Base-by-base conservation (phyloP, 2,329 filamentous ascomycete genomes). In the Sarocladiaceae sp. region DNA sequence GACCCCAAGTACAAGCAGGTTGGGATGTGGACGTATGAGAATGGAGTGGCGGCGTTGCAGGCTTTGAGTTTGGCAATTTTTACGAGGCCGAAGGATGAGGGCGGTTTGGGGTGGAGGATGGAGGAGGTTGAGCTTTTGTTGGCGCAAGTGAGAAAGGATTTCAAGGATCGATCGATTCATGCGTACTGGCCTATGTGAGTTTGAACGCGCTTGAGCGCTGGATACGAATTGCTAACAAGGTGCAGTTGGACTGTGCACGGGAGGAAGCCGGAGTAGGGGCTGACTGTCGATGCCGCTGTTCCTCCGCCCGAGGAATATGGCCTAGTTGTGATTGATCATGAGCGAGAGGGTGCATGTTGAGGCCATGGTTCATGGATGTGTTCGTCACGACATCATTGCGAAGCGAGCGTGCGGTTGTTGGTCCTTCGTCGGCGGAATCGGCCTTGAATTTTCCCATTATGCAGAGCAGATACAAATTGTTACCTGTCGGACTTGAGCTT, bases 1-100 rank as follows among this genome's bases (percentile, higher is more conserved):
- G 73, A 79, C 36, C 66, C 68, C 6, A 71, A 72, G 28, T 69
- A 76, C 48, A 83, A 81, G 59, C 71, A 80, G 49, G 59, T 80
- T 1, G 78, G 78, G 65, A 56, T 18, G 58, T 70, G 64, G 62
- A 64, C 59, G 15, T 63, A 60, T 23, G 60, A 67, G 5, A 67
- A 70, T 28, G 61, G 71, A 17, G 62, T 62, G 0, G 60, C 59
- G 4, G 69, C 64, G 2, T 55, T 69, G 1, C 66, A 68, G 0
- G 70, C 65, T 0, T 58, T 72, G 11, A 70, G 64, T 15, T 58
- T 71, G 50, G 66, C 64, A 1, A 55, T 72, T 1, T 71, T 71
- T 44, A 73, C 71, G 1, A 64, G 64, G 23, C 61, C 57, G 0
- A 29, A n/a, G 23, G 42, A 28, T 4, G 6, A 47, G 42, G 42